phyloP scores from a whole-genome alignment of 202 grass and related monocot genomes.

The Digitaria exilis region DNA sequence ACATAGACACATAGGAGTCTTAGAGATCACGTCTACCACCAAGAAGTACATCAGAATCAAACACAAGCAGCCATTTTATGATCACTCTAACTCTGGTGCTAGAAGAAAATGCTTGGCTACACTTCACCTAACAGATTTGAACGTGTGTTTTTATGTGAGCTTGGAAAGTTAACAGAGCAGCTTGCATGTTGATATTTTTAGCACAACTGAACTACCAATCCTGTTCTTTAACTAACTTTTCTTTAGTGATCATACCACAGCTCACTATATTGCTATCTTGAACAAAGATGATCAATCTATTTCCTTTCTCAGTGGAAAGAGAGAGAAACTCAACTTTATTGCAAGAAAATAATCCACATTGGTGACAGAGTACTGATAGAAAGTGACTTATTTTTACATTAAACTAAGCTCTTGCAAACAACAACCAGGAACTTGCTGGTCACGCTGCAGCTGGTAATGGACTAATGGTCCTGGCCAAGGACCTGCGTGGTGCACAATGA shows the following conservation, averaged over 20 bases:
- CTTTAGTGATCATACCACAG: not conserved
- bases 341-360: not conserved
- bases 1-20: not conserved
- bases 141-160: not conserved
- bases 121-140: not conserved
- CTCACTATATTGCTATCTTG: not conserved
- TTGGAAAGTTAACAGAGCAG: not conserved
- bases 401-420: not conserved
- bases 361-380: not conserved
- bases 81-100: not conserved
- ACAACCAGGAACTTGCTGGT: not conserved
- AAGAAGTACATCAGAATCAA: conserved; percentile 11
- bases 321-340: not conserved
- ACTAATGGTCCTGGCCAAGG: not conserved
- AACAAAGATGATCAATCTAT: not conserved
- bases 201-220: not conserved
- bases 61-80: not conserved
- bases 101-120: not conserved
- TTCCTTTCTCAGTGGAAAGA: not conserved
- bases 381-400: not conserved
- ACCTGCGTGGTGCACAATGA: not conserved
- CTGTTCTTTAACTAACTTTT: not conserved
- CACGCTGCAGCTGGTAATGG: not conserved
- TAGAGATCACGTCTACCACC: not conserved
- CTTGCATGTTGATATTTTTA: not conserved